Base-by-base conservation (phyloP, 352 stramenopile species). In the Globisporangium orthogonon region DNA sequence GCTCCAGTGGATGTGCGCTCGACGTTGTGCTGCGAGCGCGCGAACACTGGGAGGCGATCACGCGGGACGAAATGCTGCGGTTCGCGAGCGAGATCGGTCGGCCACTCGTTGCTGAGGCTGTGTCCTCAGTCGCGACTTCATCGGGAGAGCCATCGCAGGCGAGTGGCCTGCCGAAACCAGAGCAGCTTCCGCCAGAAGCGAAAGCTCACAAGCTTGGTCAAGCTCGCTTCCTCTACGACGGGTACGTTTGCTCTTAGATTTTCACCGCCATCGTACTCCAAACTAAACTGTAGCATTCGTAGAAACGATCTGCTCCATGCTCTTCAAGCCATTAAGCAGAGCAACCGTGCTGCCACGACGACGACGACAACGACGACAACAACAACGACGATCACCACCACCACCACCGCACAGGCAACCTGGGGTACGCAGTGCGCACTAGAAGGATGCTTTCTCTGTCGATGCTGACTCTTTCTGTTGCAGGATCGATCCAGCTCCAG, bases 241-340 rank as follows among this genome's bases (percentile, higher is more conserved):
- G 76, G 78, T 89, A 63, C 13, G 54, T 17, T 29, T 4, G 10
- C 14, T 35, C 14, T 10, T 46, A 11, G 49, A 39, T 14, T 4
- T 44, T 23, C 55, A 23, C 9, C 9, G 37, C 7, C 11, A 4
- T 37, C 28, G 11, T 17, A 7, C 14, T 51, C 54, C 52, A 46
- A 28, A 48, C 13, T 6, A 30, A 14, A 40, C 23, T 13, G 23
- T 47, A 7, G 28, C n/a, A 0, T 41, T 11, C 7, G 50, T 29
- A 91, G 79, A n/a, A 71, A 71, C 50, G 82, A 90, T 44, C 46
- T 92, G 14, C 59, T 92, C 11, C 70, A 76, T 4, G 68, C 80
- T 18, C 54, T 92, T 15, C 82, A 92, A 66, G 69, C 65, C 35
- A 89, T 89, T 52, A 60, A 78, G 29, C 60, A 78, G 10, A 37